phyloP scores from a whole-genome alignment of 805 yeast genomes.

The Candida anglica region DNA sequence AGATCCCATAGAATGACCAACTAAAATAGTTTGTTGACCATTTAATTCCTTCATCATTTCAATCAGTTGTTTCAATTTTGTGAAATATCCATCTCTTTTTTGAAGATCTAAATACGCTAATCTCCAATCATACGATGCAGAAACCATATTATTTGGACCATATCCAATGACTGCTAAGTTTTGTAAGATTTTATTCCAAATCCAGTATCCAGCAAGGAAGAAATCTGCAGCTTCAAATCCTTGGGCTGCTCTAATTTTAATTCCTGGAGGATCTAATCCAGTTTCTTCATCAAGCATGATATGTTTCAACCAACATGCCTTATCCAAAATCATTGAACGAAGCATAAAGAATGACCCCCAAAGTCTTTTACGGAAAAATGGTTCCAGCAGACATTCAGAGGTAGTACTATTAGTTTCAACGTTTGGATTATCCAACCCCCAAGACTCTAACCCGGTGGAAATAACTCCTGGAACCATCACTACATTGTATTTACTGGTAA shows the following conservation, averaged over 20 bases:
- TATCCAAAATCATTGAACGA: slow-evolving; percentile 85
- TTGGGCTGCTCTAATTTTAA: slow-evolving; percentile 83
- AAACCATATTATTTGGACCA: slow-evolving; percentile 83
- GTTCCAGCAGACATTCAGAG: slow-evolving; percentile 74
- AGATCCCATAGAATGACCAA: slow-evolving; percentile 96
- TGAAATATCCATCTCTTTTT: slow-evolving; percentile 78
- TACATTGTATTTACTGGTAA: slow-evolving; percentile 67
- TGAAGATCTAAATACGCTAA: slow-evolving; percentile 86
- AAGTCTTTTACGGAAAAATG: slow-evolving; percentile 83
- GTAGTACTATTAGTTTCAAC: too few relatives aligned
- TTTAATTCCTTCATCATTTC: slow-evolving; percentile 53
- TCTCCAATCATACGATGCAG: slow-evolving; percentile 97
- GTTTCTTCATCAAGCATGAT: slow-evolving; percentile 85
- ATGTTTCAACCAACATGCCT: slow-evolving; percentile 90
- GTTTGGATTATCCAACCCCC: slow-evolving; percentile 56
- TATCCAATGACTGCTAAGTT: slow-evolving; percentile 92
- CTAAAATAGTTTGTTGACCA: slow-evolving; percentile 68
- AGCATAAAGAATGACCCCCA: slow-evolving; percentile 99
- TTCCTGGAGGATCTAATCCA: slow-evolving; percentile 86
- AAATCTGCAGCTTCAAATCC: slow-evolving; percentile 97
- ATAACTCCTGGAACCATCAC: slow-evolving; percentile 95
- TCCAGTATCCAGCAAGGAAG: slow-evolving; percentile 97
- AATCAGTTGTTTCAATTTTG: slow-evolving; percentile 67
- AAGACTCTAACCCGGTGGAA: slow-evolving; percentile 90
- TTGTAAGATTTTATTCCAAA: slow-evolving; percentile 95